Percentiles rank a stretch among this genome's conserved stretches.
Conservation (phyloP, 2,329 filamentous ascomycete genomes). For the Alternaria panax region DNA sequence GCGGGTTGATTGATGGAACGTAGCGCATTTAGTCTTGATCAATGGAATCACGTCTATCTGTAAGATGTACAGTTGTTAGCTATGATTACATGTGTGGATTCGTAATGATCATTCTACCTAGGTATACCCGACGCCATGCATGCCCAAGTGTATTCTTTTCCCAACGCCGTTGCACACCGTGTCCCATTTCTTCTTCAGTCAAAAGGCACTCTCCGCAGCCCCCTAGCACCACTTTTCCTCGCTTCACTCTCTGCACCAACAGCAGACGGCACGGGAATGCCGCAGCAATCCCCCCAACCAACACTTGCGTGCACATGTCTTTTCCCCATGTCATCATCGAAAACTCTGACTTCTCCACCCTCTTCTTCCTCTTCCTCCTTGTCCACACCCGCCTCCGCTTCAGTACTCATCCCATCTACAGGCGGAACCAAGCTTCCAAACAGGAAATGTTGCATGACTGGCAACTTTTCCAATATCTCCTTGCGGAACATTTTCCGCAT, state of each 20-base stretch:
- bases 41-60: background rate
- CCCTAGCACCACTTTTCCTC: constrained; percentile 71
- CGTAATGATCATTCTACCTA: background rate
- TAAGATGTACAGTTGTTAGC: background rate
- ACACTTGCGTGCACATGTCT: constrained; percentile 72
- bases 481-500: constrained; percentile 97
- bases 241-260: constrained; percentile 89
- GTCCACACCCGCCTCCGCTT: constrained; percentile 59
- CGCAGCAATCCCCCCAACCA: constrained; percentile 94
- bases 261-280: constrained; percentile 95
- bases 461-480: constrained; percentile 90
- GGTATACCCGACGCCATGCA: background rate
- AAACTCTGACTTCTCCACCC: constrained; percentile 60
- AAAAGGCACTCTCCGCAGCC: constrained; percentile 79
- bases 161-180: background rate
- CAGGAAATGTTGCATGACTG: constrained; percentile 98
- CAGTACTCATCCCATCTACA: constrained; percentile 78
- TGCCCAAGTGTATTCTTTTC: background rate
- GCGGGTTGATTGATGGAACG: background rate
- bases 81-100: background rate
- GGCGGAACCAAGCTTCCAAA: constrained; percentile 88
- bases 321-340: constrained; percentile 70
- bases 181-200: constrained; percentile 61
- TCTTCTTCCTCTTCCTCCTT: constrained; percentile 53
- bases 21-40: background rate